These are phyloP conservation scores for Acarospora socialis DNA, from an alignment of 2,329 filamentous ascomycete species.

Conservation along the genomic window DNA sequence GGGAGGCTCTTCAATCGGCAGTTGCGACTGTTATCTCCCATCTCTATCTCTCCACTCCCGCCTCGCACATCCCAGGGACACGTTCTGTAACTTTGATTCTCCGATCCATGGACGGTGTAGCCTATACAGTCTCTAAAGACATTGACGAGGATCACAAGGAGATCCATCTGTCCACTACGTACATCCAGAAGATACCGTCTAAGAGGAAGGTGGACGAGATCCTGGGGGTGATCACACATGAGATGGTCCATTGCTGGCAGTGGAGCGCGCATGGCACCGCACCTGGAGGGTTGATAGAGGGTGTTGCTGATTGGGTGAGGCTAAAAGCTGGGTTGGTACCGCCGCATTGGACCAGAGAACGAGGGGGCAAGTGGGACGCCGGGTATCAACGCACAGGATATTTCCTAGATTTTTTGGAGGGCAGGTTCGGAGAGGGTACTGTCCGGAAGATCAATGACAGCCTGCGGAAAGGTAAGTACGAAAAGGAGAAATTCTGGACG, in stretches of 20 bases:
- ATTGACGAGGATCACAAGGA: conserved; percentile 82
- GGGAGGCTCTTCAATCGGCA: conserved; percentile 46
- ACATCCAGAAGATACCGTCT: conserved; percentile 40
- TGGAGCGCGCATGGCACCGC: conserved; percentile 48
- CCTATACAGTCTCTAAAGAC: conserved; percentile 71
- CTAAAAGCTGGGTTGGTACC: conserved; percentile 58
- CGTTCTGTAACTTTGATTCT: conserved; percentile 76
- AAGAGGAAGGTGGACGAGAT: conserved; percentile 43
- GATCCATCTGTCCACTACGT: conserved; percentile 71
- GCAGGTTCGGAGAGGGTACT: conserved; percentile 42
- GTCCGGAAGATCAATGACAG: conserved; percentile 52
- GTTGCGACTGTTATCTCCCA: conserved; percentile 54
- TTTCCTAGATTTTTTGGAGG: conserved; percentile 77
- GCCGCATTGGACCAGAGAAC: conserved; percentile 63
- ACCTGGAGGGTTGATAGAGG: conserved; percentile 72
- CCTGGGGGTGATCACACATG: conserved; percentile 71
- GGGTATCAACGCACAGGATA: conserved; percentile 88
- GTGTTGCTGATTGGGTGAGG: conserved; percentile 85
- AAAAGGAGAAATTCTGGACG: conserved; percentile 53
- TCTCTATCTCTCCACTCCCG: conserved; percentile 42
- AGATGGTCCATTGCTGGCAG: conserved; percentile 92
- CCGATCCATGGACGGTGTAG: conserved; percentile 66
- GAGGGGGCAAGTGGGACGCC: conserved; percentile 58
- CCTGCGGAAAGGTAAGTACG: conserved; percentile 48
- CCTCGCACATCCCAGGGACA: conserved; percentile 42